phyloP scores from a whole-genome alignment of 768 basidiomycete species.

The Tricholoma terreum region DNA sequence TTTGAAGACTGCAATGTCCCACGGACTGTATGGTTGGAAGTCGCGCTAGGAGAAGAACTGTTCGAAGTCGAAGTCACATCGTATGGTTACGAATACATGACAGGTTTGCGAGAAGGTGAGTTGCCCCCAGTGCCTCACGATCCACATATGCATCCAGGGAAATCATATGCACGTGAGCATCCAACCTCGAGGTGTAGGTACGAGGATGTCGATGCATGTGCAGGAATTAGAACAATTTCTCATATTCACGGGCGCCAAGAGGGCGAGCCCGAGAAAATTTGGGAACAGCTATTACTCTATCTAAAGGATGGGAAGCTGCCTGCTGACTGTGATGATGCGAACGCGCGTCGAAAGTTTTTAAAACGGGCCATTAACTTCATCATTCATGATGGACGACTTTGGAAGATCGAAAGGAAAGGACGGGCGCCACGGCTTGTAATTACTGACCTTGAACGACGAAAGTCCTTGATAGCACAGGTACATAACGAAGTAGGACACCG shows the following conservation, averaged over 20 bases:
- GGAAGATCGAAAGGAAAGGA: constrained; percentile 11
- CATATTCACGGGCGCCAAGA: constrained; percentile 10
- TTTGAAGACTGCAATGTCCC: too few species aligned
- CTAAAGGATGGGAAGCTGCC: neutral
- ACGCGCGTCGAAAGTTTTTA: neutral
- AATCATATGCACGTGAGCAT: neutral
- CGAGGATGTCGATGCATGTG: neutral
- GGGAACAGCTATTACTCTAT: constrained; percentile 13
- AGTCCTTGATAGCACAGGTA: too few species aligned
- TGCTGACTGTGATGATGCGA: neutral
- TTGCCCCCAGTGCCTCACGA: neutral
- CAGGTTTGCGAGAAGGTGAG: constrained; percentile 9
- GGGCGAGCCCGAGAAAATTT: neutral
- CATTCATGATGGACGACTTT: constrained; percentile 17
- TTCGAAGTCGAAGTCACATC: constrained; percentile 23
- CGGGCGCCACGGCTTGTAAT: constrained; percentile 23
- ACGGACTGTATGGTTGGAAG: too few species aligned
- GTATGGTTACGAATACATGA: constrained; percentile 7
- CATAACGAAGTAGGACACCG: too few species aligned
- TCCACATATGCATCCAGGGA: neutral
- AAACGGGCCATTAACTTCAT: constrained; percentile 11
- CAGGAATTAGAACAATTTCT: neutral
- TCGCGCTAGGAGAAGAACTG: constrained; percentile 18
- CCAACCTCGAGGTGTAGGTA: neutral
- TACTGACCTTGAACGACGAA: too few species aligned